Evolutionary conservation across 2,329 filamentous ascomycete species (phyloP), one percentile per base, ranked within the genome.

Genomic region (Ceratocystis alfenasii): DNA sequence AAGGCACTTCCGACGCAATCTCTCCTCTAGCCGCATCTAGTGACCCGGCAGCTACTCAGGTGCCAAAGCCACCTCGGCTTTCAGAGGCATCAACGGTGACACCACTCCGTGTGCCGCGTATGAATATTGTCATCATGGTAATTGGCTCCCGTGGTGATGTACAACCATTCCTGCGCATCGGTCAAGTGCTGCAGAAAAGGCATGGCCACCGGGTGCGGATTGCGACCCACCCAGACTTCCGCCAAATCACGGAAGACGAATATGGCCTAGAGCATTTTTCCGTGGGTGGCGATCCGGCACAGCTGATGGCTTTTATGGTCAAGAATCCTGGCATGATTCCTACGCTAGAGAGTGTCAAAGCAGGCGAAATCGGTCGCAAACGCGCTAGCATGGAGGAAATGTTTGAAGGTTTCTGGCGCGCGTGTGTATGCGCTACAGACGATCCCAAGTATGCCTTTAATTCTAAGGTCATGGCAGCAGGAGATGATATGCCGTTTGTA

Each of bases 261-360:
- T 85, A 80, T 0, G 87, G 85, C 0, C 78, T 93, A 0, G 89
- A 93, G 70, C 93, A 93, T 75, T 93, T 92, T 74, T 87, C 83
- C 1, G 83, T 92, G 1, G 89, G 89, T 1, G 89, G 89, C 1
- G 86, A 93, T 70, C 89, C 89, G 1, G 84, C 86, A 0, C 88
- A 92, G 74, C 78, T 94, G 1, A 93, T 93, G 89, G 86, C 87
- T 0, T 93, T 91, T 73, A 93, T 94, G 89, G 88, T 92, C 44
- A 90, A 90, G 76, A 91, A 93, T 71, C 88, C 84, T 0, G 88
- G 88, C 3, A 79, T 93, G 74, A 87, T 94, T 1, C 89, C 89
- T 0, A 87, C 81, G 0, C 76, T 92, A 28, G 83, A 89, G 68
- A 87, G 87, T 0, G 82, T 93, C 65, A 86, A 83, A 68, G 82